These are phyloP conservation scores for Cutaneotrichosporon mucoides DNA, from an alignment of 1,284 basidiomycete genomes.

Conservation along the genomic window DNA sequence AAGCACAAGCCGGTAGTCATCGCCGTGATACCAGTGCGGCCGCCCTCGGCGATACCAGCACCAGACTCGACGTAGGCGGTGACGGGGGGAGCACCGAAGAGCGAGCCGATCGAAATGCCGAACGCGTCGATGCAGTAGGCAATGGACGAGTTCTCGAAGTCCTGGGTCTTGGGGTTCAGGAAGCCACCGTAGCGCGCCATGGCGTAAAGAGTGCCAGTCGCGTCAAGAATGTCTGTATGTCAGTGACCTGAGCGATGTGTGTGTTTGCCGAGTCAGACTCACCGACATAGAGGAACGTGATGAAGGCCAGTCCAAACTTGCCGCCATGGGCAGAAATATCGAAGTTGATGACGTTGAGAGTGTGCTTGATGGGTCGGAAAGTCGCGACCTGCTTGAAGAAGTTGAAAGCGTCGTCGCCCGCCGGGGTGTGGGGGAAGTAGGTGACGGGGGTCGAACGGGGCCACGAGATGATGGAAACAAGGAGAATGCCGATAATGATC, in stretches of 20 bases:
- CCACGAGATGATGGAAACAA: slow-evolving; percentile 85
- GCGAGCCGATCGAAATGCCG: slow-evolving; percentile 38
- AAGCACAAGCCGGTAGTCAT: slow-evolving; percentile 71
- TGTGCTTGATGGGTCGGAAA: slow-evolving; percentile 19
- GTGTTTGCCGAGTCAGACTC: neutral
- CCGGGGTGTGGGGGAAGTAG: slow-evolving; percentile 68
- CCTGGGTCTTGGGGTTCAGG: slow-evolving; percentile 74
- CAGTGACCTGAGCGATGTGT: too few relatives aligned
- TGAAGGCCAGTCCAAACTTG: slow-evolving; percentile 24
- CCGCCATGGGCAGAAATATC: slow-evolving; percentile 11
- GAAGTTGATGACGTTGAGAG: slow-evolving; percentile 18
- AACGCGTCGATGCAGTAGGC: slow-evolving; percentile 65
- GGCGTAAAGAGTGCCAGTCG: slow-evolving; percentile 74
- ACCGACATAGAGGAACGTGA: slow-evolving; percentile 78
- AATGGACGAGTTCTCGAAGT: slow-evolving; percentile 80
- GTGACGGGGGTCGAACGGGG: slow-evolving; percentile 75
- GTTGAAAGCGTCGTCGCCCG: slow-evolving; percentile 69
- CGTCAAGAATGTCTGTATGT: slow-evolving; percentile 56
- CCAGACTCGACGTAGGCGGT: slow-evolving; percentile 67
- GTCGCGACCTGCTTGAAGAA: slow-evolving; percentile 81
- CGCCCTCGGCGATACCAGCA: slow-evolving; percentile 62
- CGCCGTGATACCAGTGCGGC: slow-evolving; percentile 80
- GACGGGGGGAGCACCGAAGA: slow-evolving; percentile 81
- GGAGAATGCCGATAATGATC: slow-evolving; percentile 56
- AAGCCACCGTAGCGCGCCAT: slow-evolving; percentile 91